phyloP scores from a whole-genome alignment of 768 basidiomycete genomes.

The Fistulinella prunicolor region DNA sequence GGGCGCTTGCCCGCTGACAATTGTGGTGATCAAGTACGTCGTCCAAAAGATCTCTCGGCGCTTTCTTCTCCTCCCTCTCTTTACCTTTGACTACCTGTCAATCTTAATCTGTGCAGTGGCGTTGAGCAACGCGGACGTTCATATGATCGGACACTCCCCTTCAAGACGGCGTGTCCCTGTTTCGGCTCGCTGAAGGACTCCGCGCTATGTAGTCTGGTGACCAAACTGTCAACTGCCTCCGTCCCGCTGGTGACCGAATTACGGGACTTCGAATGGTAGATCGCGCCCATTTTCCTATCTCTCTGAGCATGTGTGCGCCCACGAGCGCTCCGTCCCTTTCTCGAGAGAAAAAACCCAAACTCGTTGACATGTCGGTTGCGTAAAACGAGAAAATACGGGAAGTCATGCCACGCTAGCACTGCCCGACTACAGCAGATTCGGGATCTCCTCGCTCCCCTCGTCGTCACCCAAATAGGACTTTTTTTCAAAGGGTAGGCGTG shows the following conservation, averaged over 20 bases:
- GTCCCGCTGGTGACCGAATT: not conserved
- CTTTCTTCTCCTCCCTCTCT: not conserved
- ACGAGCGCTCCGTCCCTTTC: no score
- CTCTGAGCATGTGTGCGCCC: not conserved
- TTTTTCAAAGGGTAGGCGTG: no score
- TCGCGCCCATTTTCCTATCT: not conserved
- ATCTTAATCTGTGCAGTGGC: not conserved
- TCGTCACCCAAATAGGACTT: no score
- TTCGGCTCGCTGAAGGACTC: constrained; percentile 6
- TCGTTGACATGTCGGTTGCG: no score
- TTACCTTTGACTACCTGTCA: not conserved
- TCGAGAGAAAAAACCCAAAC: no score
- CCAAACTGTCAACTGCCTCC: no score
- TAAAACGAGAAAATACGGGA: no score
- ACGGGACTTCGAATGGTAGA: not conserved
- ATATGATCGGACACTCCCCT: no score
- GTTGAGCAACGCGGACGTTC: not conserved
- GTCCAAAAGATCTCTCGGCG: not conserved
- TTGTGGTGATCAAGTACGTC: constrained; percentile 3
- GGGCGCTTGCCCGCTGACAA: not conserved
- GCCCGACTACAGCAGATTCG: not conserved
- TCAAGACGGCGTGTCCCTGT: constrained; percentile 8
- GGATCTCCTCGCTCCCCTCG: not conserved
- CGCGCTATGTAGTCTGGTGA: not conserved
- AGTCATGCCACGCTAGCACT: not conserved